A percentile compares a stretch with the other conserved stretches of the same genome.
Conservation (phyloP, 495 filamentous ascomycete species). For the Chaetomidium leptoderma region DNA sequence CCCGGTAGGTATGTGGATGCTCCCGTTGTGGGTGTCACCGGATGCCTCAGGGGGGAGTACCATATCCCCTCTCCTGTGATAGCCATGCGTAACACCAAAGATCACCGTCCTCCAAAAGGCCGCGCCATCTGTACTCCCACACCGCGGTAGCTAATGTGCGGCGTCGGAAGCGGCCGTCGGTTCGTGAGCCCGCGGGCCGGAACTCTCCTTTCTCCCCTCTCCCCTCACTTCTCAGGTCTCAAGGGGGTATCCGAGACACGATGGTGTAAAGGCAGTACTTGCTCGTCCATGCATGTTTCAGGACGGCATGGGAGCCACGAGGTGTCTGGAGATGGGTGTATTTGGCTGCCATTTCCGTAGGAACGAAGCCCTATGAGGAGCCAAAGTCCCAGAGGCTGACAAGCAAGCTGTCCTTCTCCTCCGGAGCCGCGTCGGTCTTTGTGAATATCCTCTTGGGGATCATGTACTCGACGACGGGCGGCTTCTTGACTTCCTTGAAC, state of each 20-base stretch:
- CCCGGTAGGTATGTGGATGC: neutral
- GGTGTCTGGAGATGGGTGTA: neutral
- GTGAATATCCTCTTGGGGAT: constrained; percentile 87
- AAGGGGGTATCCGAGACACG: neutral
- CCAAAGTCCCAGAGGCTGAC: constrained; percentile 56
- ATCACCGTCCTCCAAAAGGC: neutral
- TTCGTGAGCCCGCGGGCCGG: neutral
- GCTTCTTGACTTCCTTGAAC: constrained; percentile 73
- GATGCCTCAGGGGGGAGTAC: neutral
- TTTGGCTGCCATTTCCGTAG: neutral
- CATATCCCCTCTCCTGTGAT: neutral
- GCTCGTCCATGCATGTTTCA: neutral
- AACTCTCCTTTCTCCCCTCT: neutral
- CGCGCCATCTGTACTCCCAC: neutral
- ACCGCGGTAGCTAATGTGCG: neutral
- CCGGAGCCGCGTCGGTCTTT: constrained; percentile 44
- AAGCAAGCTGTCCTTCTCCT: constrained; percentile 45
- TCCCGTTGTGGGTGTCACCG: neutral
- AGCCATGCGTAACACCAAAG: neutral
- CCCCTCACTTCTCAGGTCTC: neutral
- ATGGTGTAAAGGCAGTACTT: neutral
- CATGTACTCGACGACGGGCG: constrained; percentile 85
- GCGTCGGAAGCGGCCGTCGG: neutral
- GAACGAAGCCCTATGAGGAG: constrained; percentile 12
- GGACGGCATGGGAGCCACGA: neutral